Conservation (phyloP, 768 basidiomycete genomes). For the Trametes elegans region DNA sequence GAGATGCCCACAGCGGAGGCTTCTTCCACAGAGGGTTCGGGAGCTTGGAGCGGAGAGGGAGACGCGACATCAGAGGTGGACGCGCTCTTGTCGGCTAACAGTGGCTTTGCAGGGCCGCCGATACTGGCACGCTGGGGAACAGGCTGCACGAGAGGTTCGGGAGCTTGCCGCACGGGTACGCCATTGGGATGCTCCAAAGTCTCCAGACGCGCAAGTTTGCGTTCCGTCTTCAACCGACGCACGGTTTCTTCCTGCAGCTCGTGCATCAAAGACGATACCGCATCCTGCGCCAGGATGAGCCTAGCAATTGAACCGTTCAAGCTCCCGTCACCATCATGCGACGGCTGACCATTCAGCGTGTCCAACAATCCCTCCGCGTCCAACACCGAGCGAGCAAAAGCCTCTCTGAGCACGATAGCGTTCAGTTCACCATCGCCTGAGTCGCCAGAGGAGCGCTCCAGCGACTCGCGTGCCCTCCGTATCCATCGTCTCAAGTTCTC, state of each 20-base stretch:
- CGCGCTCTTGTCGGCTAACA: not conserved
- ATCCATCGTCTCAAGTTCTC: constrained; percentile 59
- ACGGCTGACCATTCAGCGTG: constrained; percentile 35
- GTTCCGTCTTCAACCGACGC: constrained; percentile 46
- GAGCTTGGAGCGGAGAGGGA: not conserved
- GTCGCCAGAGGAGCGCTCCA: constrained; percentile 21
- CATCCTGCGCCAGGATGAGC: constrained; percentile 45
- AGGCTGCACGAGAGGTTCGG: constrained; percentile 3
- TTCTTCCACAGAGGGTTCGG: not conserved
- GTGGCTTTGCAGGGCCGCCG: not conserved
- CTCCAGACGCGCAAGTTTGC: constrained; percentile 22
- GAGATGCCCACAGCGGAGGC: not conserved
- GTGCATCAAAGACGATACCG: constrained; percentile 49
- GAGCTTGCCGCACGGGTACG: constrained; percentile 3
- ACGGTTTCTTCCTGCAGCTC: constrained; percentile 59
- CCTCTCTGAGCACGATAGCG: constrained; percentile 8
- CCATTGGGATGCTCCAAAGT: not conserved
- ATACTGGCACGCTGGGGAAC: constrained; percentile 8
- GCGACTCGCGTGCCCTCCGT: constrained; percentile 45
- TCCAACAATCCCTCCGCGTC: constrained; percentile 37
- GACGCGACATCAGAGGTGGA: not conserved
- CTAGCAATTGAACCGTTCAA: constrained; percentile 51
- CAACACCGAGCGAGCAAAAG: constrained; percentile 33
- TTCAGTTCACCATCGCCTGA: constrained; percentile 17
- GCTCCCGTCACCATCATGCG: constrained; percentile 27